Conservation (phyloP, 129 eudicot species). For the Flaveria bidentis region DNA sequence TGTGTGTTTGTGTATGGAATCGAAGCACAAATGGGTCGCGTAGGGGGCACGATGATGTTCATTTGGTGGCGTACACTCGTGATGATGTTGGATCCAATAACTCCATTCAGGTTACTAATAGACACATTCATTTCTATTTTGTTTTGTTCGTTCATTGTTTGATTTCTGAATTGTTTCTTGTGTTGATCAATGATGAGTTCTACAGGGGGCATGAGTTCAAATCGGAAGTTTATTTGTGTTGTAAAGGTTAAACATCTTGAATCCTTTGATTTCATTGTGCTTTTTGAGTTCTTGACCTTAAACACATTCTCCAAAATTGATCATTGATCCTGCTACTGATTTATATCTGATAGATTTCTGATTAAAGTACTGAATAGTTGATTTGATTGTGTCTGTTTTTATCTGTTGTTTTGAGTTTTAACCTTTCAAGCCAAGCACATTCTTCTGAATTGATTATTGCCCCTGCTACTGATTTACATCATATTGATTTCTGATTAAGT, state of each 20-base stretch:
- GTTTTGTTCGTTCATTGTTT: background rate
- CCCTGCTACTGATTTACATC: too few species aligned
- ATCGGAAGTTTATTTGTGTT: conserved; percentile 71
- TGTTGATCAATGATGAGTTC: background rate
- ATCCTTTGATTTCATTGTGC: background rate
- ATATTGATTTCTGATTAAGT: background rate
- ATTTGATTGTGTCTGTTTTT: background rate
- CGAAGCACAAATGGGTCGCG: conserved; percentile 56
- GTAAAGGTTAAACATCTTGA: conserved; percentile 55
- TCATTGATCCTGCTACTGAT: conserved; percentile 2
- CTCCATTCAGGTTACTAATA: conserved; percentile 64
- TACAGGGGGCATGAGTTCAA: conserved; percentile 79
- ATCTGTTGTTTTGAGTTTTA: conserved; percentile 5
- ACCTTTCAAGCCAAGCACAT: background rate
- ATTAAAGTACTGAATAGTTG: conserved; percentile 36
- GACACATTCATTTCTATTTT: background rate
- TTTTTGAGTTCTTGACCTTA: conserved; percentile 6
- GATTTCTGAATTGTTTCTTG: background rate
- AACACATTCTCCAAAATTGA: background rate
- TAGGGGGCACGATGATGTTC: conserved; percentile 83
- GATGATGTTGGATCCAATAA: conserved; percentile 84
- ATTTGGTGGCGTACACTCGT: conserved; percentile 73
- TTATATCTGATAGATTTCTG: background rate
- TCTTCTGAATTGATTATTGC: background rate
- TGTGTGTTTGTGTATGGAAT: conserved; percentile 35